These are phyloP conservation scores for Alternaria alternata DNA, from an alignment of 2,329 filamentous ascomycete genomes.

Conservation along the genomic window DNA sequence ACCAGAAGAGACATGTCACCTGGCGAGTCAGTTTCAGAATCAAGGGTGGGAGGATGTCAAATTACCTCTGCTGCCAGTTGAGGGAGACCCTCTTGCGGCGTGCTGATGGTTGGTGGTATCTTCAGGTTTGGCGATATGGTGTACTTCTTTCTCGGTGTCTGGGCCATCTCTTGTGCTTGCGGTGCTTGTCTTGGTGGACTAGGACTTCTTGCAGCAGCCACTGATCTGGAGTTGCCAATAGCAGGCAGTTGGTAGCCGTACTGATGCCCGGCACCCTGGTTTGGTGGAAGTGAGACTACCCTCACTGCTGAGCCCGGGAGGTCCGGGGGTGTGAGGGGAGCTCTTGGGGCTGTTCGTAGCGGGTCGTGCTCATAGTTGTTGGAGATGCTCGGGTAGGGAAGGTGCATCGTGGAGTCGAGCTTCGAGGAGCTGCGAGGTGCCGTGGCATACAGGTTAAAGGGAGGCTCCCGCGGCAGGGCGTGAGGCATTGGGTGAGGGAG, in stretches of 20 bases:
- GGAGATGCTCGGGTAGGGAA: conserved; percentile 39
- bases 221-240: conserved; percentile 46
- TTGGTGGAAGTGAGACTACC: conserved; percentile 40
- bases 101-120: conserved; percentile 47
- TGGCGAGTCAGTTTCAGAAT: conserved; percentile 50
- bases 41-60: background rate
- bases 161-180: conserved; percentile 33
- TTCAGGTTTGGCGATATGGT: conserved; percentile 47
- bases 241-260: conserved; percentile 48
- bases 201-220: conserved; percentile 36
- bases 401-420: conserved; percentile 45
- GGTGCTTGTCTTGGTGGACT: conserved; percentile 24
- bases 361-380: conserved; percentile 35
- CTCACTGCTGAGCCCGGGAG: conserved; percentile 44
- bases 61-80: conserved; percentile 53
- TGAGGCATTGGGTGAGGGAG: conserved; percentile 52
- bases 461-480: conserved; percentile 47
- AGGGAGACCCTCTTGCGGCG: conserved; percentile 51
- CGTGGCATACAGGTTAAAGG: conserved; percentile 45
- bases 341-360: conserved; percentile 30
- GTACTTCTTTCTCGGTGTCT: conserved; percentile 42
- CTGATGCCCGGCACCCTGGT: conserved; percentile 38
- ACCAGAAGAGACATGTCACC: conserved; percentile 98
- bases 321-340: conserved; percentile 46
- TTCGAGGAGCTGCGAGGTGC: conserved; percentile 32